phyloP scores from a whole-genome alignment of 345 rosid species.

The Ceriops tagal region DNA sequence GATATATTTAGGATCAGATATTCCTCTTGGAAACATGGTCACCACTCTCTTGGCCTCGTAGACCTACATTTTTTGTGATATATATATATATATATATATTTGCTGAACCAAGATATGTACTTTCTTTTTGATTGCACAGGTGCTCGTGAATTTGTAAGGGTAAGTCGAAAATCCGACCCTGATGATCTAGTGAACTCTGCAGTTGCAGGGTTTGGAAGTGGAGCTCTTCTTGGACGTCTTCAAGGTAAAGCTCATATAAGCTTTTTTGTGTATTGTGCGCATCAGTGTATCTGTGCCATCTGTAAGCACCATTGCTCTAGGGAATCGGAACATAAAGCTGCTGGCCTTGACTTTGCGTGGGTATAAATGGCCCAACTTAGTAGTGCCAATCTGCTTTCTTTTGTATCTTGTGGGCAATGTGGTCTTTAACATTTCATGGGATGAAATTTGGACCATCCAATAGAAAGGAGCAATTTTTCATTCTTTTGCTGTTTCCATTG shows the following conservation, averaged over 20 bases:
- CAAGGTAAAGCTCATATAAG: slow-evolving; percentile 45
- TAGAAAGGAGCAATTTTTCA: not conserved
- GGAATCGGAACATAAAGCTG: too few relatives aligned
- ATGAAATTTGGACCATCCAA: not conserved
- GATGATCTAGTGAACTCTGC: slow-evolving; percentile 72
- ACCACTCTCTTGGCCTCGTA: too few relatives aligned
- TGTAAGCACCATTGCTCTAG: not conserved
- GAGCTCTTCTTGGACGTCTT: slow-evolving; percentile 82
- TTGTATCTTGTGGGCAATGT: not conserved
- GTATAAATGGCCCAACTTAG: not conserved
- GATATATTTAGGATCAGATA: too few relatives aligned
- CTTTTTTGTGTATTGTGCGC: not conserved
- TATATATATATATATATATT: not conserved
- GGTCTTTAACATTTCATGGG: not conserved
- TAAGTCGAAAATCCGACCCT: slow-evolving; percentile 55
- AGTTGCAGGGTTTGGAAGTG: slow-evolving; percentile 71
- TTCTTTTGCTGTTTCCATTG: not conserved
- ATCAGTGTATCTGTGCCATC: not conserved
- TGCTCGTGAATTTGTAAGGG: slow-evolving; percentile 76
- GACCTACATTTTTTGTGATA: too few relatives aligned
- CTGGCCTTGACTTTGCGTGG: too few relatives aligned
- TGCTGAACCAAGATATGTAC: slow-evolving; percentile 4
- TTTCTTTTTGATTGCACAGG: slow-evolving; percentile 42
- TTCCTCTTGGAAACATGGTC: too few relatives aligned
- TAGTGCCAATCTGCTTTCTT: not conserved